Percentiles rank a stretch among this genome's conserved stretches.
phyloP scores from a whole-genome alignment of 1,284 basidiomycete genomes.

The Phellopilus nigrolimitatus region DNA sequence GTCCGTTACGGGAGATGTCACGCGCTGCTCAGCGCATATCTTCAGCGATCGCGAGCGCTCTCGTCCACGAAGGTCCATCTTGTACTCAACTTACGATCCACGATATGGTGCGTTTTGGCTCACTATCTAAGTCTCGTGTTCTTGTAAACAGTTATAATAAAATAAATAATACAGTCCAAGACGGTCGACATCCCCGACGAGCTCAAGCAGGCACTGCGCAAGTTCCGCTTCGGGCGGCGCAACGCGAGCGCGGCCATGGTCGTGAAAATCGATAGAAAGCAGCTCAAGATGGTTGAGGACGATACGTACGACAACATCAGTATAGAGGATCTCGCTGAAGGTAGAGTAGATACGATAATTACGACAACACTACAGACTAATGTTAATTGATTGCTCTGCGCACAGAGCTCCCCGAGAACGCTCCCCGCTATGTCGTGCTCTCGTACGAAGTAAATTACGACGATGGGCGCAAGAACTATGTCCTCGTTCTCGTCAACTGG shows the following conservation, averaged over 20 bases:
- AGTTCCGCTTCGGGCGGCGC: slow-evolving; percentile 75
- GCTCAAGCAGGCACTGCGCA: slow-evolving; percentile 72
- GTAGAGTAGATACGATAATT: slow-evolving; percentile 43
- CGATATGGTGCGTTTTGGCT: not conserved
- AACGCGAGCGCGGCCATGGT: slow-evolving; percentile 70
- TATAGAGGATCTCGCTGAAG: slow-evolving; percentile 82
- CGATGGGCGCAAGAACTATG: slow-evolving; percentile 85
- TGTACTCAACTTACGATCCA: too few species aligned
- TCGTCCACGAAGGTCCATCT: too few species aligned
- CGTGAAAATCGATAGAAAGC: slow-evolving; percentile 61
- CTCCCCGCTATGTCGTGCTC: slow-evolving; percentile 82
- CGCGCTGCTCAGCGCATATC: too few species aligned
- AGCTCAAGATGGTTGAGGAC: slow-evolving; percentile 76
- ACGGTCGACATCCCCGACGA: slow-evolving; percentile 53
- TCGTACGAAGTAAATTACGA: slow-evolving; percentile 79
- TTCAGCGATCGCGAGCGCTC: too few species aligned
- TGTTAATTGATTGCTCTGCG: not conserved
- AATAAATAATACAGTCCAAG: slow-evolving; percentile 8
- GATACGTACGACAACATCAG: slow-evolving; percentile 73
- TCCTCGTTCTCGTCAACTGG: slow-evolving; percentile 85
- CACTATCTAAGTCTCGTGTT: not conserved
- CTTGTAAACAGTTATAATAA: not conserved
- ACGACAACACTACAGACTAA: too few species aligned
- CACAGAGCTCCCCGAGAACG: slow-evolving; percentile 84
- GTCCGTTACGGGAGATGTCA: too few species aligned